These are phyloP conservation scores for Monosporozyma aquatica DNA, from an alignment of 805 yeast species.

Conservation along the genomic window DNA sequence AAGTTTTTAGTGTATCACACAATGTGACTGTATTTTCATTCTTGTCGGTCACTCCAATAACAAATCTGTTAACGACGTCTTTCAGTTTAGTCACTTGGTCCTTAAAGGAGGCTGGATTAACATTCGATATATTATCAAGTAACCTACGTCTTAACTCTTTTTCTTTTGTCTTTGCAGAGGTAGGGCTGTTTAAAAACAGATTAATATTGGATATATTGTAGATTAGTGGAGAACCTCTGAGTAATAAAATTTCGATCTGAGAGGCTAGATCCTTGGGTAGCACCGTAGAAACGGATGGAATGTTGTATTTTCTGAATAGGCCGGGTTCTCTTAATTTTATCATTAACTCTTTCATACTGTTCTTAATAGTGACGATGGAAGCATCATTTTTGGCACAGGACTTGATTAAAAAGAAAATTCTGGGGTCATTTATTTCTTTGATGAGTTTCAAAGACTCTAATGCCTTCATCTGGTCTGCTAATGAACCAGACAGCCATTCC, in stretches of 20 bases:
- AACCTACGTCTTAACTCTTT: conserved; percentile 37
- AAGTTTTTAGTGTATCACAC: conserved; percentile 44
- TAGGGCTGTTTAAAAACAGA: conserved; percentile 35
- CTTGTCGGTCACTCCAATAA: conserved; percentile 10
- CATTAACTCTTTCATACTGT: conserved; percentile 55
- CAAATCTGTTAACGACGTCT: conserved; percentile 27
- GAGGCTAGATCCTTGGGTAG: conserved; percentile 42
- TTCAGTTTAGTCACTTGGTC: conserved; percentile 47
- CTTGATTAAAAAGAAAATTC: conserved; percentile 48
- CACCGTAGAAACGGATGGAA: conserved; percentile 28
- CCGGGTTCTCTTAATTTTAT: conserved; percentile 47
- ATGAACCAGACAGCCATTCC: conserved; percentile 49
- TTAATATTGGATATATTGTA: conserved; percentile 59
- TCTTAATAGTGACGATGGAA: conserved; percentile 50
- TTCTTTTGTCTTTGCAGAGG: conserved; percentile 27
- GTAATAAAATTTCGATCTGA: conserved; percentile 48
- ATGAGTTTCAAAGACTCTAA: conserved; percentile 45
- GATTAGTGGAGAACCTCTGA: conserved; percentile 50
- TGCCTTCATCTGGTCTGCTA: conserved; percentile 46
- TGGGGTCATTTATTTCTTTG: conserved; percentile 45
- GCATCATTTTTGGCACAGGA: conserved; percentile 47
- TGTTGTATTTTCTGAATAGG: conserved; percentile 32
- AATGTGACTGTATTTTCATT: conserved; percentile 14
- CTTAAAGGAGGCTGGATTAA: conserved; percentile 56
- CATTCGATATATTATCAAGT: conserved; percentile 48